These are phyloP conservation scores for Plasmodium blacklocki DNA, from an alignment of 169 alveolate species.

Conservation along the genomic window DNA sequence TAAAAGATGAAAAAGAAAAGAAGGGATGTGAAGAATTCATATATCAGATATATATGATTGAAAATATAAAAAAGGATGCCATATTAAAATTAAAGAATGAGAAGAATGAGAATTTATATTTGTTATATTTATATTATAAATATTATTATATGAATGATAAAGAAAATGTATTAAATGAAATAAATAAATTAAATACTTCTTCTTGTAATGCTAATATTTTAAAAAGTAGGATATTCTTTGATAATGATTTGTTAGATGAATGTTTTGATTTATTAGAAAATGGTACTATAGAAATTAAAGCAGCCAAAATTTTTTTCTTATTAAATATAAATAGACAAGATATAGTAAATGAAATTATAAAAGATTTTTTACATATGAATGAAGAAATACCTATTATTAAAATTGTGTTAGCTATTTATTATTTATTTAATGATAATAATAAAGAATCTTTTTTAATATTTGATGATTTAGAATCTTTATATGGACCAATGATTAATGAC, in stretches of 20 bases:
- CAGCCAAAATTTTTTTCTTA: slow-evolving; percentile 42
- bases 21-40: slow-evolving; percentile 60
- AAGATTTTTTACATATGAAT: slow-evolving; percentile 47
- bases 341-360: slow-evolving; percentile 28
- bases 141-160: slow-evolving; percentile 41
- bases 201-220: slow-evolving; percentile 40
- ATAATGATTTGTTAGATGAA: slow-evolving; percentile 55
- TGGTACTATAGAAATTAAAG: slow-evolving; percentile 46
- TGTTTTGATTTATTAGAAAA: slow-evolving; percentile 50
- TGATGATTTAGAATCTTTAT: slow-evolving; percentile 71
- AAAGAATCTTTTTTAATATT: slow-evolving; percentile 69
- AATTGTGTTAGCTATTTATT: slow-evolving; percentile 57
- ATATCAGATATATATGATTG: slow-evolving; percentile 64
- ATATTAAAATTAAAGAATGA: slow-evolving; percentile 36
- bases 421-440: slow-evolving; percentile 53
- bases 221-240: slow-evolving; percentile 60
- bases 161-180: slow-evolving; percentile 44
- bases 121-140: slow-evolving; percentile 39
- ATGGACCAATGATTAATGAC: slow-evolving; percentile 38
- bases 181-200: slow-evolving; percentile 19
- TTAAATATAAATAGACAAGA: slow-evolving; percentile 39
- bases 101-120: slow-evolving; percentile 39
- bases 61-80: slow-evolving; percentile 29
- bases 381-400: slow-evolving; percentile 74
- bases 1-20: slow-evolving; percentile 21